Evolutionary conservation across 2,329 filamentous ascomycete species (phyloP).

Genomic region (Monosporascus sp.): DNA sequence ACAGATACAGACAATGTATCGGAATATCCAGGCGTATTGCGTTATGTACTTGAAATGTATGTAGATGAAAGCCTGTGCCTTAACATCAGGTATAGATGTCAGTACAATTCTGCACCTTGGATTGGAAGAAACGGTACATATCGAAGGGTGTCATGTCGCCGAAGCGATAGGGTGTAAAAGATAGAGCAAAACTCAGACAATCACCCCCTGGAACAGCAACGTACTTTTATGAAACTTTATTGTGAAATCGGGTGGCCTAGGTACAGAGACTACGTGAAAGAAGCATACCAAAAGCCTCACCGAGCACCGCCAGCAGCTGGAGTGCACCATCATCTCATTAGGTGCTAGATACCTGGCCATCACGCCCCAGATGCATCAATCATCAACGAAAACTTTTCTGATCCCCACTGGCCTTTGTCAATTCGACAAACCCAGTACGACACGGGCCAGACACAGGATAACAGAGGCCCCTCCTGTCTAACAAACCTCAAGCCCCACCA

Average conservation of each 20-base stretch:
- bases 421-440: slow-evolving; percentile 15
- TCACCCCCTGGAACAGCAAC: too few species aligned
- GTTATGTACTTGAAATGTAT: too few species aligned
- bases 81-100: too few species aligned
- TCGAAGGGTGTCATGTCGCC: too few species aligned
- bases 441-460: slow-evolving; percentile 11
- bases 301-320: slow-evolving; percentile 21
- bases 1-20: too few species aligned
- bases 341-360: slow-evolving; percentile 26
- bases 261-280: slow-evolving; percentile 25
- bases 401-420: slow-evolving; percentile 12
- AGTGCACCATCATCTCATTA: slow-evolving; percentile 24
- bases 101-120: too few species aligned
- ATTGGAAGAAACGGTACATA: too few species aligned
- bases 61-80: too few species aligned
- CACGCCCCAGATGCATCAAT: slow-evolving; percentile 26
- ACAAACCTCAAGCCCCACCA: slow-evolving; percentile 21
- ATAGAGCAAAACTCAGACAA: too few species aligned
- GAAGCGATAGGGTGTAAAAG: too few species aligned
- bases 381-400: slow-evolving; percentile 20
- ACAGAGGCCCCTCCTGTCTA: slow-evolving; percentile 16
- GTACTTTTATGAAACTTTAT: slow-evolving; percentile 18
- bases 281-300: slow-evolving; percentile 22
- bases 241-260: slow-evolving; percentile 26
- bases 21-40: too few species aligned